Conservation (phyloP, 2,329 filamentous ascomycete species). For the Aspergillus costaricaensis region DNA sequence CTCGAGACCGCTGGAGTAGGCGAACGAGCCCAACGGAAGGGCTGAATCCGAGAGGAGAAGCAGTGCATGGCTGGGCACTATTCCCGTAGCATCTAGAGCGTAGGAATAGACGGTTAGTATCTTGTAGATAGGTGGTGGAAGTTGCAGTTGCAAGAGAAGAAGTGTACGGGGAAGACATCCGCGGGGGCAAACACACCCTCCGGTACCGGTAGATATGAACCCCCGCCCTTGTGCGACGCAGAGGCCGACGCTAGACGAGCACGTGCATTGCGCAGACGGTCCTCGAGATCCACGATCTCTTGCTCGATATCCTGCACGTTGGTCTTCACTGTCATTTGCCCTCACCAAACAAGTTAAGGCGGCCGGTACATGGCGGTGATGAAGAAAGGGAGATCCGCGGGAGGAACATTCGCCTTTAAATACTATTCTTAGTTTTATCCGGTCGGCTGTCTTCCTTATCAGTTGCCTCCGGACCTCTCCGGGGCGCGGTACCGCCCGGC, state of each 20-base stretch:
- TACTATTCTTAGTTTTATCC: not conserved
- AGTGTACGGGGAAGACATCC: constrained; percentile 7
- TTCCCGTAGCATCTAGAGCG: not conserved
- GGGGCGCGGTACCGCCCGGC: constrained; percentile 15
- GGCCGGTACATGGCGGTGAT: constrained; percentile 6
- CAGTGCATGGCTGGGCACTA: constrained; percentile 49
- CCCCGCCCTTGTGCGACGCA: constrained; percentile 6
- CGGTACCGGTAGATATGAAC: constrained; percentile 10
- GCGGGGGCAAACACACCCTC: constrained; percentile 6
- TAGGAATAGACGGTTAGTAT: not conserved
- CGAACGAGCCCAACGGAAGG: constrained; percentile 65
- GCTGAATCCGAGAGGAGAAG: constrained; percentile 66
- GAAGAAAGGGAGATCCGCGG: constrained; percentile 7
- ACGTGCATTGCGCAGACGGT: constrained; percentile 50
- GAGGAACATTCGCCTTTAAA: not conserved
- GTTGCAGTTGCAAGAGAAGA: not conserved
- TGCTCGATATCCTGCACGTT: constrained; percentile 30
- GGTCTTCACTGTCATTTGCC: constrained; percentile 26
- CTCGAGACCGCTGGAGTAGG: constrained; percentile 65
- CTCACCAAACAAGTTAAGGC: not conserved
- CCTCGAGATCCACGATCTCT: constrained; percentile 51
- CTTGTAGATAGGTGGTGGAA: not conserved
- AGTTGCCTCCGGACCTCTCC: constrained; percentile 11
- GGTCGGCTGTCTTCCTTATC: not conserved
- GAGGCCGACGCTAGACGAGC: constrained; percentile 38